Percentiles rank a stretch among this genome's conserved stretches.
phyloP scores from a whole-genome alignment of 2,329 filamentous ascomycete genomes.

The Lasiodiplodia sp. region DNA sequence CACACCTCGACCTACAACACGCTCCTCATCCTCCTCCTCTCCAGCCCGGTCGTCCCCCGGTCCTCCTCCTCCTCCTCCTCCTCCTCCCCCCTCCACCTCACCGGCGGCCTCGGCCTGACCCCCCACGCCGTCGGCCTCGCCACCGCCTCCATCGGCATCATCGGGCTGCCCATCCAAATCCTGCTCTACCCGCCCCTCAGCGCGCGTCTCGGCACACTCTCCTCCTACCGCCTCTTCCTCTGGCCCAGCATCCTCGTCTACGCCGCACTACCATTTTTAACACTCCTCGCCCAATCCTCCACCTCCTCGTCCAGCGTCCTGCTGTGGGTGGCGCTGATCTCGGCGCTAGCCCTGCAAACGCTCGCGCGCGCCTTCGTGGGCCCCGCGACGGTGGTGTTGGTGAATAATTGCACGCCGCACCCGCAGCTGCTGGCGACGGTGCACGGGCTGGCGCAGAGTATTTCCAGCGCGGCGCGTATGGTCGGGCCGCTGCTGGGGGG shows the following conservation, averaged over 20 bases:
- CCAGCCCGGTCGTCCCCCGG: constrained; percentile 49
- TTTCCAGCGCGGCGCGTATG: constrained; percentile 65
- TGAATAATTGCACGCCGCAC: constrained; percentile 67
- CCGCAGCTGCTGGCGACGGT: constrained; percentile 62
- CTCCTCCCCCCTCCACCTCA: constrained; percentile 44
- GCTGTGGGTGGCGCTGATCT: background rate
- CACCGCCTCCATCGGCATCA: constrained; percentile 33
- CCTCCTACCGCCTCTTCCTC: constrained; percentile 15
- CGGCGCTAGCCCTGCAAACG: constrained; percentile 47
- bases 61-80: constrained; percentile 31
- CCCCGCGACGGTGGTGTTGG: constrained; percentile 64
- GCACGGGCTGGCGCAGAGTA: constrained; percentile 66
- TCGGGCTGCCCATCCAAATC: background rate
- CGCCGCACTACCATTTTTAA: constrained; percentile 38
- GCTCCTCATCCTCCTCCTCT: constrained; percentile 59
- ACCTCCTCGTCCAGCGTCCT: background rate
- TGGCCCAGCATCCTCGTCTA: constrained; percentile 44
- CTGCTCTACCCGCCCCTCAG: background rate
- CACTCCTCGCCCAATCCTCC: background rate
- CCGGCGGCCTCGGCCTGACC: constrained; percentile 56
- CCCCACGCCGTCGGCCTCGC: constrained; percentile 55
- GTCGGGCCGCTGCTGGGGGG: constrained; percentile 68
- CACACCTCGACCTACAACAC: constrained; percentile 41
- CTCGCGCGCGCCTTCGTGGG: constrained; percentile 59
- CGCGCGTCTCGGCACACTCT: background rate